Percentiles rank a stretch among this genome's conserved stretches.
phyloP scores from a whole-genome alignment of 2,329 filamentous ascomycete genomes.

The Phyllosticta citribraziliensis region DNA sequence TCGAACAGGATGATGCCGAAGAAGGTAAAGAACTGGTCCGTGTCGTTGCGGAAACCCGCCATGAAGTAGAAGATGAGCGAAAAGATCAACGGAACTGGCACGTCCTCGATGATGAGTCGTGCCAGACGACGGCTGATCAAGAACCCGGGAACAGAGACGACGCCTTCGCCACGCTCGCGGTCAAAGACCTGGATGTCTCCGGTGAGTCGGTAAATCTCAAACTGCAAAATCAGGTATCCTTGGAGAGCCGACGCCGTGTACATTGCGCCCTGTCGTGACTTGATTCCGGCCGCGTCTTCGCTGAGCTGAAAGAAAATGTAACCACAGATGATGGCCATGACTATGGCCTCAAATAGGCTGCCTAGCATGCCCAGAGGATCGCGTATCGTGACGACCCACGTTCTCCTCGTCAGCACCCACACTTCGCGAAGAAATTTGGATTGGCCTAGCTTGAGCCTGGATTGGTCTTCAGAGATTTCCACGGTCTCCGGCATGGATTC shows the following conservation, averaged over 20 bases:
- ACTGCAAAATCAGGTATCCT: conserved; percentile 66
- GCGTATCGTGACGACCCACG: conserved; percentile 61
- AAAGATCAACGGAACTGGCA: conserved; percentile 63
- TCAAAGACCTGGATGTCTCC: conserved; percentile 69
- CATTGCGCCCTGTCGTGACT: conserved; percentile 61
- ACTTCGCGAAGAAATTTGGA: conserved; percentile 43
- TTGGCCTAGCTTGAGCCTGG: neutral
- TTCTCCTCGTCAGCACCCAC: conserved; percentile 56
- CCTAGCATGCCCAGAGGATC: conserved; percentile 68
- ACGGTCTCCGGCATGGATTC: neutral
- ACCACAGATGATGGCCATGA: conserved; percentile 62
- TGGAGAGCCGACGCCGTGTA: conserved; percentile 65
- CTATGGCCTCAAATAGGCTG: conserved; percentile 57
- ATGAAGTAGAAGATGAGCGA: conserved; percentile 69
- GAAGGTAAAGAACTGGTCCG: conserved; percentile 60
- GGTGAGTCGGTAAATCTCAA: conserved; percentile 65
- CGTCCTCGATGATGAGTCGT: conserved; percentile 58
- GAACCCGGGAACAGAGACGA: conserved; percentile 59
- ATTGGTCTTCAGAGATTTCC: neutral
- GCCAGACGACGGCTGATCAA: conserved; percentile 61
- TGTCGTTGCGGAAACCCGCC: conserved; percentile 58
- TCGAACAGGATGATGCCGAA: conserved; percentile 58
- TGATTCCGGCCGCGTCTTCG: conserved; percentile 58
- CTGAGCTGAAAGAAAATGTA: conserved; percentile 56
- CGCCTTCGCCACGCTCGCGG: conserved; percentile 62